A percentile compares a stretch with the other conserved stretches of the same genome.
Evolutionary conservation across 306 rosid genomes (phyloP).

Genomic region (Sechiopsis laciniata): DNA sequence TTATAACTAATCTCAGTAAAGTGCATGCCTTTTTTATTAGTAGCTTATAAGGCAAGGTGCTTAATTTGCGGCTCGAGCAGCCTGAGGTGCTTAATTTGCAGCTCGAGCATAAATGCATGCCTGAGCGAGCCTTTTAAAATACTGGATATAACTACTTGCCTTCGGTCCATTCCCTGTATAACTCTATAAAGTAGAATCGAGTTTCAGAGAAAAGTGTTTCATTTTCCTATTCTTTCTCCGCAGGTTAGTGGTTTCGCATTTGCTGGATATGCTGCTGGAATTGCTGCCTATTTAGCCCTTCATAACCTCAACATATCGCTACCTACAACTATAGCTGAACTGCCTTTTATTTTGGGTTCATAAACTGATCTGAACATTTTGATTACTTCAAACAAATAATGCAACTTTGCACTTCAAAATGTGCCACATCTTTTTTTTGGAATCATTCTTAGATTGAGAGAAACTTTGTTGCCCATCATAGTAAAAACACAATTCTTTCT

Average conservation of each 20-base stretch:
- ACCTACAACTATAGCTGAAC: slow-evolving; percentile 63
- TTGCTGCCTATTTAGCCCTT: slow-evolving; percentile 62
- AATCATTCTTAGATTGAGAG: not conserved
- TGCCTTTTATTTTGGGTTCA: slow-evolving; percentile 65
- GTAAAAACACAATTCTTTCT: not conserved
- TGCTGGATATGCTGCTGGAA: slow-evolving; percentile 90
- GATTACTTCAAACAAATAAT: not conserved
- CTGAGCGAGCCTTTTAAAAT: no score
- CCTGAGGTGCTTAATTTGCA: no score
- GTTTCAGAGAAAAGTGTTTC: not conserved
- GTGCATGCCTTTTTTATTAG: no score
- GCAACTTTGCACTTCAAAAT: not conserved
- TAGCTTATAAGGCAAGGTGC: no score
- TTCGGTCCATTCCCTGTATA: no score
- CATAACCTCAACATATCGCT: slow-evolving; percentile 54
- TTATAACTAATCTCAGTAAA: no score
- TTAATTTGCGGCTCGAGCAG: no score
- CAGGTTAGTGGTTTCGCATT: slow-evolving; percentile 94
- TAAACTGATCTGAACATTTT: slow-evolving; percentile 15
- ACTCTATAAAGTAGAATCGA: not conserved
- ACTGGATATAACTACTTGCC: no score
- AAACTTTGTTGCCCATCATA: not conserved
- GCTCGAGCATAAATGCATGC: no score
- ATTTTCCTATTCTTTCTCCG: slow-evolving; percentile 14
- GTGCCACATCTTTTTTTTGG: not conserved